Evolutionary conservation across 257 asterid genomes (phyloP), one percentile per base, ranked within the genome.

Genomic region (Henckelia pumila): DNA sequence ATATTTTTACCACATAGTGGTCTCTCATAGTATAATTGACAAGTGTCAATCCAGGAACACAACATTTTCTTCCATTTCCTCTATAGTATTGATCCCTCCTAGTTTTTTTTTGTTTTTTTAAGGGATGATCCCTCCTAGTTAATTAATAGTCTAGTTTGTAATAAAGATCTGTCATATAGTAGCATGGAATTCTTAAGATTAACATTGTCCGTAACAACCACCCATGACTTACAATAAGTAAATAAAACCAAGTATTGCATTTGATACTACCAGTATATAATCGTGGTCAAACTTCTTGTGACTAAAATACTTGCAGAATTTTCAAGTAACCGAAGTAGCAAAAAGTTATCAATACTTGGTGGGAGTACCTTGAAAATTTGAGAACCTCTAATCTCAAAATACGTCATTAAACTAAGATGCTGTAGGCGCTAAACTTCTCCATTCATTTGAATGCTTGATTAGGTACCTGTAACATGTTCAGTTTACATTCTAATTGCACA

Each of bases 401-500:
- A 40, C 13, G n/a, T 10, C 2, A 14, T 35, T 35, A 40, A 40
- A 13, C n/a, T 40, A 40, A 40, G 50, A 40, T 40, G 17, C 50
- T 8, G 44, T 7, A 1, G 44, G 16, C 47, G 14, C 9, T 35
- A 35, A 35, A 35, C 44, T 35, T 35, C 44, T 35, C 44, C 14
- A 35, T 35, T 3, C 44, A 35, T 35, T 35, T 35, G 44, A 35
- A 35, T 35, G 44, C 44, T 35, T 35, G 44, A 35, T 8, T 35
- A 35, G 44, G 14, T 35, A 35, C 44, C 44, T 35, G 44, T 0
- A 0, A 35, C 47, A 30, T 47, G 56, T 30, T 69, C 50, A 52
- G 62, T 33, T 24, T 30, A 52, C 50, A 56, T 61, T 68, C 32
- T 64, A 66, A 61, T 60, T 50, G 68, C 56, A 71, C 61, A 59